Evolutionary conservation across 805 yeast genomes (phyloP).

Genomic region (Saturnispora bothae): DNA sequence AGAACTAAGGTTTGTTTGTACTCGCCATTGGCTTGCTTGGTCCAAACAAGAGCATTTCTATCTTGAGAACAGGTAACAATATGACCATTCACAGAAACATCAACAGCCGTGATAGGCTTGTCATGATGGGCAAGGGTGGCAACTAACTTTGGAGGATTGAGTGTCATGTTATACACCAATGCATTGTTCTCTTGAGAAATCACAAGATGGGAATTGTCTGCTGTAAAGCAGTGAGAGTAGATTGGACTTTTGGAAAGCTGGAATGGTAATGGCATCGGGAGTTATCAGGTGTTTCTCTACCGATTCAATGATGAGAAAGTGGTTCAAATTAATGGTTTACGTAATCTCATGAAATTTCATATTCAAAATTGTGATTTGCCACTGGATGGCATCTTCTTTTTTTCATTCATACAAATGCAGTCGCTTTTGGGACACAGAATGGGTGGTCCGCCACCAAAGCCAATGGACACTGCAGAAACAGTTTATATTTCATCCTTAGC

Average conservation of each 20-base stretch:
- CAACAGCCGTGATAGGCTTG: slow-evolving; percentile 89
- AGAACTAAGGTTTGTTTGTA: slow-evolving; percentile 85
- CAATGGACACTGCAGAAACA: slow-evolving; percentile 87
- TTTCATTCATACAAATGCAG: slow-evolving; percentile 18
- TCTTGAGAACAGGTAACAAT: slow-evolving; percentile 97
- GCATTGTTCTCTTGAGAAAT: slow-evolving; percentile 71
- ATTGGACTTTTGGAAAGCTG: slow-evolving; percentile 77
- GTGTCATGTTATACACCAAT: slow-evolving; percentile 55
- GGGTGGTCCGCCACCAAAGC: slow-evolving; percentile 45
- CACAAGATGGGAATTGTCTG: slow-evolving; percentile 56
- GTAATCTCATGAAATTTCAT: too few relatives aligned
- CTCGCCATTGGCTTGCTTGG: slow-evolving; percentile 48
- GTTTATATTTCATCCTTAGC: slow-evolving; percentile 95
- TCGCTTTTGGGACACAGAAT: slow-evolving; percentile 25
- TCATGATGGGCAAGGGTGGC: slow-evolving; percentile 76
- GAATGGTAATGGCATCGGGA: slow-evolving; percentile 31
- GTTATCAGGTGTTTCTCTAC: slow-evolving; percentile 1
- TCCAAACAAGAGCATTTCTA: slow-evolving; percentile 96
- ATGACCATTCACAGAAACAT: slow-evolving; percentile 76
- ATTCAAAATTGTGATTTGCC: slow-evolving; percentile 5
- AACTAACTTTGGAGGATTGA: slow-evolving; percentile 43
- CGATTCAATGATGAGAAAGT: too few relatives aligned
- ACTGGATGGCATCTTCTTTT: slow-evolving; percentile 3
- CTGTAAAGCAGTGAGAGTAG: slow-evolving; percentile 82
- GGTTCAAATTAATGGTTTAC: background rate